Evolutionary conservation across 2,329 filamentous ascomycete genomes (phyloP).

Genomic region (Sordariomycetes sp.): DNA sequence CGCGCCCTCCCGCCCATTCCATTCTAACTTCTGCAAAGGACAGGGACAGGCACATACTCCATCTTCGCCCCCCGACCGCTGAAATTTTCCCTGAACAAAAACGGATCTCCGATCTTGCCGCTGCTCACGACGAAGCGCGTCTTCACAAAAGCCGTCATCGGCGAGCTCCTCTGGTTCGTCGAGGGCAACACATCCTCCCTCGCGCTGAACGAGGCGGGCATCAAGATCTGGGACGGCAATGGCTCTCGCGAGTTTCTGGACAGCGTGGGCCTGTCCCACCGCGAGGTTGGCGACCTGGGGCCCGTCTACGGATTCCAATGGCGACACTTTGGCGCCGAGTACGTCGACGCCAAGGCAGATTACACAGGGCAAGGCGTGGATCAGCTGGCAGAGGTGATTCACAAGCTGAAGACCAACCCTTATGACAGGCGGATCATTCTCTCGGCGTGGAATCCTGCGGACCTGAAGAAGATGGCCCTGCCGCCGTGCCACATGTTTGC

Average conservation of each 20-base stretch:
- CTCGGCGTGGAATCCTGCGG: constrained; percentile 86
- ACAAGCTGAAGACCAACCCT: constrained; percentile 74
- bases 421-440: constrained; percentile 88
- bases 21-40: constrained; percentile 41
- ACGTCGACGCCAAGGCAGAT: constrained; percentile 68
- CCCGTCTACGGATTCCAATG: constrained; percentile 98
- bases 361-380: constrained; percentile 87
- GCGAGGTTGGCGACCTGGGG: constrained; percentile 80
- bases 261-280: constrained; percentile 68
- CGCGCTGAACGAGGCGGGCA: constrained; percentile 65
- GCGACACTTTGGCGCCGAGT: constrained; percentile 94
- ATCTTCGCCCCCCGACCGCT: constrained; percentile 82
- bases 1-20: neutral
- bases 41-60: constrained; percentile 85
- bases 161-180: constrained; percentile 94
- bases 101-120: constrained; percentile 61
- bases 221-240: constrained; percentile 99
- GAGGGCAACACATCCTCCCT: constrained; percentile 72
- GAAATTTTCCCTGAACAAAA: constrained; percentile 69
- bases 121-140: constrained; percentile 97
- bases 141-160: constrained; percentile 81
- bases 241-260: constrained; percentile 87
- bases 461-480: constrained; percentile 79
- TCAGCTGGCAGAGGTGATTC: constrained; percentile 82
- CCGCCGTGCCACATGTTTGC: constrained; percentile 98